A percentile compares a stretch with the other conserved stretches of the same genome.
Evolutionary conservation across 1,284 basidiomycete genomes (phyloP).

Genomic region (Pseudozyma hubeiensis): DNA sequence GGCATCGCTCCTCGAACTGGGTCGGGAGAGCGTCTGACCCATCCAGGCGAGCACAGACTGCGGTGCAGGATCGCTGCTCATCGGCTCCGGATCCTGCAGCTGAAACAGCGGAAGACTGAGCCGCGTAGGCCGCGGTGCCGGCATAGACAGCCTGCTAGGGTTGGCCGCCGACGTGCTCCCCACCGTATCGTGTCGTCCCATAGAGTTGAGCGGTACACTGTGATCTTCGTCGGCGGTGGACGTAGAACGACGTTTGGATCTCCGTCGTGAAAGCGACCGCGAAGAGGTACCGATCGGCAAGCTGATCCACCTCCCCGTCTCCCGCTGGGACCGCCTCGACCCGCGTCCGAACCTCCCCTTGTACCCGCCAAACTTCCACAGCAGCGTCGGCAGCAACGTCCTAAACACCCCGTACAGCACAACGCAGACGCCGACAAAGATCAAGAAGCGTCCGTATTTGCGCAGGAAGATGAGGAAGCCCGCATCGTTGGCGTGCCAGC

Average conservation of each 20-base stretch:
- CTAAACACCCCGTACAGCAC: constrained; percentile 46
- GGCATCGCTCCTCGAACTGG: constrained; percentile 37
- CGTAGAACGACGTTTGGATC: constrained; percentile 21
- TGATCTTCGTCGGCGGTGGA: constrained; percentile 33
- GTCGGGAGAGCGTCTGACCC: constrained; percentile 41
- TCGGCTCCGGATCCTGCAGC: constrained; percentile 46
- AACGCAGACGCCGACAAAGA: constrained; percentile 52
- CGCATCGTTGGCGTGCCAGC: constrained; percentile 76
- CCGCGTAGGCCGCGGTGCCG: constrained; percentile 37
- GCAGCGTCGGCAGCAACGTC: constrained; percentile 38
- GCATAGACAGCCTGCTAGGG: constrained; percentile 30
- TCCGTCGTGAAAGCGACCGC: constrained; percentile 9
- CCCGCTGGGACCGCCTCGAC: constrained; percentile 1
- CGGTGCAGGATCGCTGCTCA: constrained; percentile 20
- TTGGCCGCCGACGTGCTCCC: constrained; percentile 34
- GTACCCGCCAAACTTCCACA: constrained; percentile 22
- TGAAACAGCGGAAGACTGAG: constrained; percentile 51
- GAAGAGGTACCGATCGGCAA: constrained; percentile 36
- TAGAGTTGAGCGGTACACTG: constrained; percentile 20
- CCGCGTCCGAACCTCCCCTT: constrained; percentile 26
- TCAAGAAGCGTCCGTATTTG: constrained; percentile 59
- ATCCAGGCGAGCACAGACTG: constrained; percentile 52
- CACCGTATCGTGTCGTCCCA: constrained; percentile 14
- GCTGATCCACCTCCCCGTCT: constrained; percentile 43
- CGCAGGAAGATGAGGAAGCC: constrained; percentile 67